Percentiles rank a stretch among this genome's conserved stretches.
Evolutionary conservation across 169 alveolate species (phyloP).

Genomic region (Prorocentrum cordatum): DNA sequence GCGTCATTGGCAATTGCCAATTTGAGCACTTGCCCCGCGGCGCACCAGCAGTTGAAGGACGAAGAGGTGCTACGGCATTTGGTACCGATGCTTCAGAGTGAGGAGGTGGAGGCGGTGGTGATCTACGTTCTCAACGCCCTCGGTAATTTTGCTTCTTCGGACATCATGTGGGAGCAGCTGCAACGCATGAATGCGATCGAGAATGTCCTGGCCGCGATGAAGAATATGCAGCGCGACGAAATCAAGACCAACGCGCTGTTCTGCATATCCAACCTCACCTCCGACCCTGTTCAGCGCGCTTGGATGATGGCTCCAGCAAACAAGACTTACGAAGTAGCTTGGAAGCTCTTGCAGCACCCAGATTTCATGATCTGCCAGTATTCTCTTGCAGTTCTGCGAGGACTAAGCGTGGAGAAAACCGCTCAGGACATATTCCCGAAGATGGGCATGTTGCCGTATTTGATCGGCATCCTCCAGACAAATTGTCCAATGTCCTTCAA

Average conservation of each 20-base stretch:
- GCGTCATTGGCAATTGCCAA: conserved; percentile 71
- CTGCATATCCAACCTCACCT: conserved; percentile 65
- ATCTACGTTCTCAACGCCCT: conserved; percentile 68
- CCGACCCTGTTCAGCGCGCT: conserved; percentile 68
- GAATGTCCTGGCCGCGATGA: conserved; percentile 34
- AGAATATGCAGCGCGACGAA: conserved; percentile 55
- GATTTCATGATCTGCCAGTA: conserved; percentile 34
- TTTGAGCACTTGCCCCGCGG: conserved; percentile 11
- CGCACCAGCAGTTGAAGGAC: conserved; percentile 57
- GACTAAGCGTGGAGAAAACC: conserved; percentile 41
- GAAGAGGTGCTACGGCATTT: conserved; percentile 69
- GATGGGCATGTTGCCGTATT: conserved; percentile 61
- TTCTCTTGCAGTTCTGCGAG: conserved; percentile 63
- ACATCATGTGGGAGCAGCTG: conserved; percentile 67
- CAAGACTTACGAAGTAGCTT: not conserved
- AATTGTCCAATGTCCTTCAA: conserved; percentile 40
- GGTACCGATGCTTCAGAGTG: conserved; percentile 63
- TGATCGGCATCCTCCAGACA: conserved; percentile 21
- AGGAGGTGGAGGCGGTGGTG: conserved; percentile 59
- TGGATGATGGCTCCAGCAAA: conserved; percentile 71
- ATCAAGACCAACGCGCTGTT: conserved; percentile 59
- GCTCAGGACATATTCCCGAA: conserved; percentile 37
- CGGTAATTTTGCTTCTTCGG: conserved; percentile 61
- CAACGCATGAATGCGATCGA: conserved; percentile 50
- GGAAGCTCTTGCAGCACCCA: conserved; percentile 5